Conservation (phyloP, 768 basidiomycete species). For the Rhodosporidiobolus odoratus region DNA sequence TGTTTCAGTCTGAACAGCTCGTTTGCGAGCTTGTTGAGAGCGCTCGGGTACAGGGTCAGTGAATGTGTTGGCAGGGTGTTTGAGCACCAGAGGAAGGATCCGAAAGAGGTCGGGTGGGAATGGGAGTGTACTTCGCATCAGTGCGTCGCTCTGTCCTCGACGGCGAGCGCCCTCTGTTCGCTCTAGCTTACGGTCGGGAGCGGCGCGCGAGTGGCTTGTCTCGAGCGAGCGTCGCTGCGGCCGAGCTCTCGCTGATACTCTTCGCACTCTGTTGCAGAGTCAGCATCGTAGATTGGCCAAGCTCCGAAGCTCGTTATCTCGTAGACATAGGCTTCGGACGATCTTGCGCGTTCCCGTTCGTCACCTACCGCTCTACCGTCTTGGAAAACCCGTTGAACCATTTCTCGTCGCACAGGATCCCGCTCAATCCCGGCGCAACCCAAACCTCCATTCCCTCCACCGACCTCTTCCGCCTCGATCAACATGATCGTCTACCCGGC, state of each 20-base stretch:
- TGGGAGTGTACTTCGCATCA: slow-evolving; percentile 27
- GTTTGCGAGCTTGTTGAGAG: slow-evolving; percentile 4
- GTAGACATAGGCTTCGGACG: slow-evolving; percentile 27
- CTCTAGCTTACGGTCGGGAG: background rate
- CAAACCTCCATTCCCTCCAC: slow-evolving; percentile 4
- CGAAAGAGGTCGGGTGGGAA: background rate
- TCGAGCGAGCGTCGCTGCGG: no score
- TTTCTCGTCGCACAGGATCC: background rate
- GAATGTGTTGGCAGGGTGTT: slow-evolving; percentile 17
- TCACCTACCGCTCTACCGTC: no score
- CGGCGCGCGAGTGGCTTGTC: no score
- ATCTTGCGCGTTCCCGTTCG: slow-evolving; percentile 1
- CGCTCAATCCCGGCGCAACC: background rate
- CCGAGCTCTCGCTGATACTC: background rate
- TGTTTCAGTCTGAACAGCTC: slow-evolving; percentile 25
- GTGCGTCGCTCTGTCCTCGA: background rate
- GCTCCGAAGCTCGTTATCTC: slow-evolving; percentile 12
- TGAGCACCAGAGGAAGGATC: slow-evolving; percentile 13
- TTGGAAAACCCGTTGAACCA: background rate
- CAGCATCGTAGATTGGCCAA: slow-evolving; percentile 25
- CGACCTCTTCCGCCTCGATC: slow-evolving; percentile 12
- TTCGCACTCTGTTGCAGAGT: background rate
- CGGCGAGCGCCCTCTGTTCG: background rate
- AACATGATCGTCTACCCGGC: slow-evolving; percentile 5
- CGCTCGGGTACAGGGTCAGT: slow-evolving; percentile 18